Evolutionary conservation across 2,329 filamentous ascomycete genomes (phyloP).

Genomic region (Ustilaginoidea virens): DNA sequence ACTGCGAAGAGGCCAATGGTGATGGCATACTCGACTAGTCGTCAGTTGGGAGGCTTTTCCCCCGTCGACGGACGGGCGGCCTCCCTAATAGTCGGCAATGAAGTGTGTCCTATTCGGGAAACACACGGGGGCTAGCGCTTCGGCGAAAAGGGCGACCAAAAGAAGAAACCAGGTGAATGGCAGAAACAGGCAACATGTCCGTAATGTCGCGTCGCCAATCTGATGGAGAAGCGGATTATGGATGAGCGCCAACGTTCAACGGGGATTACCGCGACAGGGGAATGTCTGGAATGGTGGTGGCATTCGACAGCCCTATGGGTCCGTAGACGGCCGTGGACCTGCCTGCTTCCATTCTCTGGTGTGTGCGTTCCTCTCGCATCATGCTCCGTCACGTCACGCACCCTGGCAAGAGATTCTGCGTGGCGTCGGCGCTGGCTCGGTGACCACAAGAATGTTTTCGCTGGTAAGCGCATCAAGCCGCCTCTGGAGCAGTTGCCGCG

Average conservation of each 20-base stretch:
- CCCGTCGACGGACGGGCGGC: no score
- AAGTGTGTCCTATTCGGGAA: no score
- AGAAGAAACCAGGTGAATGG: neutral
- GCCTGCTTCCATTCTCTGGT: no score
- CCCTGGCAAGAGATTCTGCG: conserved; percentile 3
- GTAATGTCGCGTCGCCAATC: conserved; percentile 1
- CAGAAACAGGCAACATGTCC: conserved; percentile 4
- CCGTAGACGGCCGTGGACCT: neutral
- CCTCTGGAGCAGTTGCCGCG: no score
- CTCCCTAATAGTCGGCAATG: no score
- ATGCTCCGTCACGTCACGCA: no score
- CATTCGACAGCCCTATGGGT: neutral
- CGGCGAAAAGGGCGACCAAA: neutral
- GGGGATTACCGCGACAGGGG: no score
- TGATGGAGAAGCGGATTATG: neutral
- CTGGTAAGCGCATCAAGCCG: no score
- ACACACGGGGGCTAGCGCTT: no score
- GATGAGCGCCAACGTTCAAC: neutral
- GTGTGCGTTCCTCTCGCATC: no score
- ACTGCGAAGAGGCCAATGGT: conserved; percentile 5
- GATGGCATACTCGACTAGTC: neutral
- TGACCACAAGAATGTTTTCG: conserved; percentile 1
- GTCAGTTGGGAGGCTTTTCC: neutral
- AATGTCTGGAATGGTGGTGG: no score
- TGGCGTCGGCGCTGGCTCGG: conserved; percentile 3